Percentiles rank a stretch among this genome's conserved stretches.
phyloP scores from a whole-genome alignment of 805 yeast genomes.

The Starmerella stellata region DNA sequence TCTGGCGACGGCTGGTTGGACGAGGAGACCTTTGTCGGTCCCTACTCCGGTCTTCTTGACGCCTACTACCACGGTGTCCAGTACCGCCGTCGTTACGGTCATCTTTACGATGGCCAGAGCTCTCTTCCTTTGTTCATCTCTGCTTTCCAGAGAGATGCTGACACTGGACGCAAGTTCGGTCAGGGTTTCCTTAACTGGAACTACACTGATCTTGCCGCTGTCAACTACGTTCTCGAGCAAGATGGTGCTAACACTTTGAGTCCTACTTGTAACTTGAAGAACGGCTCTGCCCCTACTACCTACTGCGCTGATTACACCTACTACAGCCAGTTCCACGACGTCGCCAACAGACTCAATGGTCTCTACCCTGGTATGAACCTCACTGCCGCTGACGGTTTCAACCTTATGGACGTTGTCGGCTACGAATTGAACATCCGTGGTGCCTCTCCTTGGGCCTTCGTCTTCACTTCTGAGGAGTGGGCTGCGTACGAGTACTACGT shows the following conservation, averaged over 20 bases:
- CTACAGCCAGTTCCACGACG: constrained; percentile 10
- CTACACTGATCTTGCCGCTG: constrained; percentile 16
- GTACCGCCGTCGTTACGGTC: constrained; percentile 33
- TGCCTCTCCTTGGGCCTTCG: constrained; percentile 25
- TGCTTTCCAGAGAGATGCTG: constrained; percentile 31
- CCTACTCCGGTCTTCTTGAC: constrained; percentile 37
- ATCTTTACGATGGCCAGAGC: constrained; percentile 26
- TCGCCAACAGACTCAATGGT: constrained; percentile 17
- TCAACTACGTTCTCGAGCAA: constrained; percentile 16
- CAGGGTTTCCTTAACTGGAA: constrained; percentile 19
- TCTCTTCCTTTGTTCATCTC: constrained; percentile 37
- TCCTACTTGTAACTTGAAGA: constrained; percentile 18
- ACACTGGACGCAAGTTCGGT: constrained; percentile 20
- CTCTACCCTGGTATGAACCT: constrained; percentile 24
- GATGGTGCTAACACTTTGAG: constrained; percentile 17
- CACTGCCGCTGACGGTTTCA: constrained; percentile 26
- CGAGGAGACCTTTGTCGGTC: constrained; percentile 33
- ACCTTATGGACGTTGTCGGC: constrained; percentile 32
- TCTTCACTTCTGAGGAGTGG: constrained; percentile 36
- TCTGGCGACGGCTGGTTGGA: constrained; percentile 29
- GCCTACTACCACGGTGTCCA: constrained; percentile 33
- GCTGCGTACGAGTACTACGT: constrained; percentile 27
- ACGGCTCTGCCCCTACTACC: constrained; percentile 1
- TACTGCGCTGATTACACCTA: constrained; percentile 1
- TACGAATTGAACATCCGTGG: constrained; percentile 33